Percentiles rank a stretch among this genome's conserved stretches.
These are phyloP conservation scores for Cordyceps militaris DNA, from an alignment of 2,329 filamentous ascomycete species.

Conservation along the genomic window DNA sequence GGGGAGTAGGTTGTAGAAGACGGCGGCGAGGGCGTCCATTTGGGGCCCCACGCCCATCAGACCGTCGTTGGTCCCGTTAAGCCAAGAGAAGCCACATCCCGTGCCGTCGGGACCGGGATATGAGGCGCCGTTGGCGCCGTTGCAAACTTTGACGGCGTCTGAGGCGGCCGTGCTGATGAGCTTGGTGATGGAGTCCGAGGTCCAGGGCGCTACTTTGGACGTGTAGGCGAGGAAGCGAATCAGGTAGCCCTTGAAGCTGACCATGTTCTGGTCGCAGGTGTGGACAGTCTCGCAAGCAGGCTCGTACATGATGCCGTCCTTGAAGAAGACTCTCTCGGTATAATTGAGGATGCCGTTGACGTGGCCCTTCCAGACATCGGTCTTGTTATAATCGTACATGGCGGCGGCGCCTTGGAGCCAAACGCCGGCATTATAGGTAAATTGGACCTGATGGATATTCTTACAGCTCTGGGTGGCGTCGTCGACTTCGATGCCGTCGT, in stretches of 20 bases:
- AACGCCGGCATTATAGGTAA: conserved; percentile 64
- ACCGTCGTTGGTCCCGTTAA: conserved; percentile 48
- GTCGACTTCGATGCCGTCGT: conserved; percentile 38
- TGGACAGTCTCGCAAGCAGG: conserved; percentile 55
- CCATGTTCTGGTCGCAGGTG: conserved; percentile 64
- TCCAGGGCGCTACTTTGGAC: conserved; percentile 47
- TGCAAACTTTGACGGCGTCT: conserved; percentile 47
- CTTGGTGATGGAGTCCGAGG: conserved; percentile 40
- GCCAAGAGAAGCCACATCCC: conserved; percentile 64
- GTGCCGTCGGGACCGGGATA: conserved; percentile 50
- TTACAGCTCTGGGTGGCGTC: conserved; percentile 37
- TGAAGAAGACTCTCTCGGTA: conserved; percentile 47
- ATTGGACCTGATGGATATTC: conserved; percentile 51
- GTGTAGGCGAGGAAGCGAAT: conserved; percentile 57
- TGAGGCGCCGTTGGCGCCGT: conserved; percentile 34
- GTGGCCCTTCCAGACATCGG: conserved; percentile 48
- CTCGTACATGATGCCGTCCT: conserved; percentile 52
- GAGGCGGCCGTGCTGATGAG: conserved; percentile 44
- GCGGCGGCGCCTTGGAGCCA: conserved; percentile 55
- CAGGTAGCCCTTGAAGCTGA: conserved; percentile 70
- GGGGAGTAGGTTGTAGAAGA: conserved; percentile 53
- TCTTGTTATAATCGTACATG: conserved; percentile 54
- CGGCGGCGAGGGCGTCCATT: conserved; percentile 58
- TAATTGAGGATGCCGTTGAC: conserved; percentile 50
- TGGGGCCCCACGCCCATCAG: conserved; percentile 58